Evolutionary conservation across 78 protist genomes (phyloP).

Genomic region (Dictyostelium capitatum): DNA sequence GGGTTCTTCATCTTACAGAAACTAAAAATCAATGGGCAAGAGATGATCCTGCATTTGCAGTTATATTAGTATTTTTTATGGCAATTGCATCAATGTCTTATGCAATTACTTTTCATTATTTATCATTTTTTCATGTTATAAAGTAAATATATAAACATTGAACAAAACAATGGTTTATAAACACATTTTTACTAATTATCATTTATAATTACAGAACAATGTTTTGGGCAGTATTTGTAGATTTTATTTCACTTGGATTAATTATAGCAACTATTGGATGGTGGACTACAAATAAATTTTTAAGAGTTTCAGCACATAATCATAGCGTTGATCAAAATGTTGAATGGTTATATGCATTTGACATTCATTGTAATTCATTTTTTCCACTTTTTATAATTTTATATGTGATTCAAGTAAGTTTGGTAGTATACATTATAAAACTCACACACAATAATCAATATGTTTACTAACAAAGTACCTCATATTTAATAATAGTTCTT

Average conservation of each 20-base stretch:
- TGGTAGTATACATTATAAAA: not conserved
- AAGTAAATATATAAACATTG: slow-evolving; percentile 31
- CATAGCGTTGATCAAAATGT: slow-evolving; percentile 91
- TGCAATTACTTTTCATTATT: slow-evolving; percentile 75
- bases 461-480: too few relatives aligned
- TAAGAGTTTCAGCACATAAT: slow-evolving; percentile 54
- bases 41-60: slow-evolving; percentile 98
- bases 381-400: slow-evolving; percentile 90
- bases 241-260: slow-evolving; percentile 86
- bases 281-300: slow-evolving; percentile 82
- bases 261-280: slow-evolving; percentile 83
- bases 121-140: slow-evolving; percentile 50
- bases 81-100: slow-evolving; percentile 84
- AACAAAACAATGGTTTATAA: too few relatives aligned
- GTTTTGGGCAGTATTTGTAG: slow-evolving; percentile 87
- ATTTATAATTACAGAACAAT: slow-evolving; percentile 44
- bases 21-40: slow-evolving; percentile 98
- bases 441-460: not conserved
- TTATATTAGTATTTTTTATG: slow-evolving; percentile 83
- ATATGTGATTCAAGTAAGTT: slow-evolving; percentile 89
- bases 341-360: slow-evolving; percentile 97
- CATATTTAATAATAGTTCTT: too few relatives aligned
- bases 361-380: slow-evolving; percentile 98
- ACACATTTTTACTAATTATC: not conserved
- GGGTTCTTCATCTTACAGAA: slow-evolving; percentile 18